Percentiles rank a stretch among this genome's conserved stretches.
Conservation (phyloP, 2,329 filamentous ascomycete genomes). For the Epichloe scottii region DNA sequence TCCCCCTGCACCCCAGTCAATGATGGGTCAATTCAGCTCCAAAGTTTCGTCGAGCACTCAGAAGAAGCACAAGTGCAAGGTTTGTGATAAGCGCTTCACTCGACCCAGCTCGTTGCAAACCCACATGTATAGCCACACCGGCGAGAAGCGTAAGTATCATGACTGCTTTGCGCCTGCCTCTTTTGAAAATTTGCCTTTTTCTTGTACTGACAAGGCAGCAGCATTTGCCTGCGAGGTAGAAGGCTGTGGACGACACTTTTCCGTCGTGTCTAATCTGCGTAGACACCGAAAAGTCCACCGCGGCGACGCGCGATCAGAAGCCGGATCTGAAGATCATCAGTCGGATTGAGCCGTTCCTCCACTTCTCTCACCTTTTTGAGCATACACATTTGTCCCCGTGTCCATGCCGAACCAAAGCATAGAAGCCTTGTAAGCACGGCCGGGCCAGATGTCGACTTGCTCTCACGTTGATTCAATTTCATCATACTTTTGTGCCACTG, state of each 20-base stretch:
- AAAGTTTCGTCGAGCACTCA: conserved; percentile 92
- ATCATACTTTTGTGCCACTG: not conserved
- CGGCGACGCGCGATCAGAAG: conserved; percentile 49
- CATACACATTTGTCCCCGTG: not conserved
- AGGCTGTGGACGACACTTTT: conserved; percentile 91
- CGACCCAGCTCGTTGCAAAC: conserved; percentile 89
- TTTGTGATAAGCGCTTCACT: conserved; percentile 96
- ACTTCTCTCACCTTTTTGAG: not conserved
- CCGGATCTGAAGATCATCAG: conserved; percentile 50
- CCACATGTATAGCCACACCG: conserved; percentile 97
- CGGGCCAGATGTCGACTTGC: not conserved
- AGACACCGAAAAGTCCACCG: conserved; percentile 93
- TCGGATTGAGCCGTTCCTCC: conserved; percentile 33
- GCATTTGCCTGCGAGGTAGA: conserved; percentile 91
- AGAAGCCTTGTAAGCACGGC: conserved; percentile 7
- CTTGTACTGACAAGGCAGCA: conserved; percentile 22
- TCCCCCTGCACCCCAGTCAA: conserved; percentile 83
- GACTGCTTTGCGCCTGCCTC: not conserved
- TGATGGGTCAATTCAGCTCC: conserved; percentile 98
- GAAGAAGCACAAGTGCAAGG: conserved; percentile 99
- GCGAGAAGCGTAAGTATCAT: conserved; percentile 77
- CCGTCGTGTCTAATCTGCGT: conserved; percentile 88
- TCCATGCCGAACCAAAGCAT: conserved; percentile 6
- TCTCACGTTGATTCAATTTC: not conserved
- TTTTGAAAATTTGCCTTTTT: no score